Percentiles rank a stretch among this genome's conserved stretches.
These are phyloP conservation scores for Pleurotus platypus DNA, from an alignment of 768 basidiomycete species.

Conservation along the genomic window DNA sequence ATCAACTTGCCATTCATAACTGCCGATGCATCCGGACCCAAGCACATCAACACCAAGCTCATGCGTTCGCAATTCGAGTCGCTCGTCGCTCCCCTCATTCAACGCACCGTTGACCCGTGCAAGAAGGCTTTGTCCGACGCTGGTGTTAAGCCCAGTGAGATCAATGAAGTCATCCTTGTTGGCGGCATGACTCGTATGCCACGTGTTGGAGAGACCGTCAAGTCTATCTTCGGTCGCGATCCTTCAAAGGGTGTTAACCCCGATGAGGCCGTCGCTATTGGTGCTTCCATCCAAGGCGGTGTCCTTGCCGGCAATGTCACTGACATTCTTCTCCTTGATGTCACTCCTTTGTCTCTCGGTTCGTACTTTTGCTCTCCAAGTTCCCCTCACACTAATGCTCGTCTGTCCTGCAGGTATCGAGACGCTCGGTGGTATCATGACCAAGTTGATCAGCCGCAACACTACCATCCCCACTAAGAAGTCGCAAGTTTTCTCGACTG, in stretches of 20 bases:
- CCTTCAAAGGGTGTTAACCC: conserved; percentile 99
- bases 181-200: conserved; percentile 99
- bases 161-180: conserved; percentile 96
- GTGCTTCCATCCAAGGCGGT: conserved; percentile 97
- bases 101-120: conserved; percentile 92
- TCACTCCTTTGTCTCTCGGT: conserved; percentile 96
- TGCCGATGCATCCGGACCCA: conserved; percentile 90
- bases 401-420: conserved; percentile 60
- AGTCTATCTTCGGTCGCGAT: conserved; percentile 90
- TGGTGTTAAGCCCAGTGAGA: conserved; percentile 86
- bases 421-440: conserved; percentile 99
- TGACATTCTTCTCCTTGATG: conserved; percentile 91
- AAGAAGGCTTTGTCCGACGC: conserved; percentile 96
- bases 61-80: conserved; percentile 87
- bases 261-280: conserved; percentile 98
- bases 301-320: conserved; percentile 96
- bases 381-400: neutral
- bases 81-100: conserved; percentile 77
- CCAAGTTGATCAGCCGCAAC: conserved; percentile 96
- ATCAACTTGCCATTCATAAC: conserved; percentile 99
- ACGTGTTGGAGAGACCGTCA: conserved; percentile 90
- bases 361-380: conserved; percentile 19
- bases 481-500: conserved; percentile 98
- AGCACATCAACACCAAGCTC: conserved; percentile 94
- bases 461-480: conserved; percentile 99